Conservation (phyloP, 1,284 basidiomycete species). For the Phlebopus sp. region DNA sequence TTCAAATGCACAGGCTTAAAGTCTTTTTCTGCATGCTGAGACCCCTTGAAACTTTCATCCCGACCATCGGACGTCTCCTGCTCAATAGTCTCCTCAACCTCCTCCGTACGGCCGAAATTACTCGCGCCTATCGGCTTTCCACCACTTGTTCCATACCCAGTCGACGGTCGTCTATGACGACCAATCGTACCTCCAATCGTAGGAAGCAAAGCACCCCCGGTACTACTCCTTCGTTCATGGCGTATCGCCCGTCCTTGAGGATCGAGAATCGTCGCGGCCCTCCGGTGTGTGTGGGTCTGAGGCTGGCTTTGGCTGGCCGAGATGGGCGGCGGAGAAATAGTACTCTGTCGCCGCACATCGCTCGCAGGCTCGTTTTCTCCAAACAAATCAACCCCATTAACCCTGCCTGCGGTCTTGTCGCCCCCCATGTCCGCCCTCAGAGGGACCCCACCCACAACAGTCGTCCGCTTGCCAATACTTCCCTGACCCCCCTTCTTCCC, state of each 20-base stretch:
- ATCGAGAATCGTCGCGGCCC: slow-evolving; percentile 74
- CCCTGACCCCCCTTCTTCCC: slow-evolving; percentile 35
- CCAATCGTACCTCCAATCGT: slow-evolving; percentile 55
- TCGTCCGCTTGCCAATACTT: slow-evolving; percentile 45
- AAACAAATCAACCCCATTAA: slow-evolving; percentile 16
- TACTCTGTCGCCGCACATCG: slow-evolving; percentile 26
- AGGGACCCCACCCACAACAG: slow-evolving; percentile 48
- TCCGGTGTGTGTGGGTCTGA: slow-evolving; percentile 53
- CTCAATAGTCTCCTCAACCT: slow-evolving; percentile 42
- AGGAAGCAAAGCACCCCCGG: slow-evolving; percentile 58
- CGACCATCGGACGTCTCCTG: slow-evolving; percentile 38
- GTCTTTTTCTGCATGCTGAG: slow-evolving; percentile 56
- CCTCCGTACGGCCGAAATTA: slow-evolving; percentile 51
- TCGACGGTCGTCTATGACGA: slow-evolving; percentile 63
- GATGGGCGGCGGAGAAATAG: slow-evolving; percentile 37
- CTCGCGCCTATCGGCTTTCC: slow-evolving; percentile 43
- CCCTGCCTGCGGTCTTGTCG: slow-evolving; percentile 13
- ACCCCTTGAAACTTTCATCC: slow-evolving; percentile 32
- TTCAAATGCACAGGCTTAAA: slow-evolving; percentile 89
- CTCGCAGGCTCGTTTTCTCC: slow-evolving; percentile 15
- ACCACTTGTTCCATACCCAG: slow-evolving; percentile 45
- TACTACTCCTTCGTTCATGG: slow-evolving; percentile 77
- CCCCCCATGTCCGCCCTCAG: slow-evolving; percentile 37
- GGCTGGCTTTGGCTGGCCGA: slow-evolving; percentile 56
- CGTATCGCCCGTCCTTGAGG: slow-evolving; percentile 53